Evolutionary conservation across 2,329 filamentous ascomycete genomes (phyloP), one percentile per base, ranked within the genome.

Genomic region (Neopestalotiopsis sp.): DNA sequence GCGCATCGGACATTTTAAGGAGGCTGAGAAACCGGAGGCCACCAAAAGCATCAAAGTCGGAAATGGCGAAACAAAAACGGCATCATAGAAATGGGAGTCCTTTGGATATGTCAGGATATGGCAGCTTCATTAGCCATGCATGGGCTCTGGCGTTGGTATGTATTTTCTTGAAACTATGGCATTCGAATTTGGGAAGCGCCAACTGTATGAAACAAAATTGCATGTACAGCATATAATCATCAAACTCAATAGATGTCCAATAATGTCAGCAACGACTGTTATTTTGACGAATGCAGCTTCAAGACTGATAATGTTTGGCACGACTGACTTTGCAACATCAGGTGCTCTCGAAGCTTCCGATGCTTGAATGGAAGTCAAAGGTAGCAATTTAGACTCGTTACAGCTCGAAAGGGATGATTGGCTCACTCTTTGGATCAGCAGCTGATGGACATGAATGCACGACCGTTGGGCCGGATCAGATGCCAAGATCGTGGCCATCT

Each of bases 141-240:
- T 38, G 40, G 59, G 59, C 59, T 62, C 32, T 62, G 59, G 59
- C 59, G 59, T 62, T 62, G 32, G 59, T 62, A 34, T 40, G 34
- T 62, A 20, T 14, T 34, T 14, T 59, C 10, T 13, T 14, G 60
- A 10, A 60, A 20, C n/a, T 52, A 14, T 9, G n/a, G 45, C 45
- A 52, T 52, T 59, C 24, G 10, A 38, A 40, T 38, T 14, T 14
- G 34, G 59, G 32, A 24, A 17, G 5, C 30, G 10, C 32, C 14
- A 13, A 30, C 17, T 59, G 57, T 59, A 59, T 59, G 30, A 59
- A 38, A 30, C n/a, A 59, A 59, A 30, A 59, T n/a, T 24, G 30
- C 57, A 59, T 59, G 17, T 34, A 30, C 6, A 24, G 57, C 57
- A 59, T 59, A 59, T 34, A 14, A 59, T 34, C n/a, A 59, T 30